Percentiles rank a stretch among this genome's conserved stretches.
Conservation (phyloP, 2,329 filamentous ascomycete species). For the Lasiodiplodia sp. region DNA sequence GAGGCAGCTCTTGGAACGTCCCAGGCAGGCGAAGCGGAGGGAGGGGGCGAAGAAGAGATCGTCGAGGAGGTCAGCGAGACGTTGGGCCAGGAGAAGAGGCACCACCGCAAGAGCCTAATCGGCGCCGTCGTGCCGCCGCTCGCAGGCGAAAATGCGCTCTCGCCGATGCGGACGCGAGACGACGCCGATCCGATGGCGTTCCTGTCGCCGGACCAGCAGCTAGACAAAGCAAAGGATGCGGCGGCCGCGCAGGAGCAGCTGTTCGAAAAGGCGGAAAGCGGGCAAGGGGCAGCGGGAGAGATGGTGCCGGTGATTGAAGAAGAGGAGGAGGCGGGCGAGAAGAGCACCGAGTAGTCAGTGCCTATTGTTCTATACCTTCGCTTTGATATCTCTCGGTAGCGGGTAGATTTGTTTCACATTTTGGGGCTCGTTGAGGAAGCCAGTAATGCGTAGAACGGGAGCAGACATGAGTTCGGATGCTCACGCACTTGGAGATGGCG, state of each 20-base stretch:
- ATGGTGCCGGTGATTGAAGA: conserved; percentile 2
- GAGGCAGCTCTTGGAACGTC: not conserved
- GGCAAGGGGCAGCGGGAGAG: conserved; percentile 8
- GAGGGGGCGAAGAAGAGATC: conserved; percentile 28
- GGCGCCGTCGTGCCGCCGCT: conserved; percentile 37
- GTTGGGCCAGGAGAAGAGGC: conserved; percentile 43
- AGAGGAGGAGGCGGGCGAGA: not conserved
- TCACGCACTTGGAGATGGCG: conserved; percentile 8
- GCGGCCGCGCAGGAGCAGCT: conserved; percentile 6
- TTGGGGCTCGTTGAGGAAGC: not conserved
- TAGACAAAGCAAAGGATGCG: conserved; percentile 9
- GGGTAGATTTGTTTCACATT: not conserved
- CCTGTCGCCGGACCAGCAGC: conserved; percentile 17
- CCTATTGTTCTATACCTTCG: conserved; percentile 1
- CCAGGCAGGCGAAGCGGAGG: not conserved
- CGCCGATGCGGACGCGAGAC: conserved; percentile 38
- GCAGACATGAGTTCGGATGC: not conserved
- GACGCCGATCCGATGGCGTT: conserved; percentile 30
- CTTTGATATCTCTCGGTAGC: not conserved
- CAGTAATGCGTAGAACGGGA: conserved; percentile 24
- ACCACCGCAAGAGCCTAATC: conserved; percentile 54
- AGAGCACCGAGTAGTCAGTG: not conserved
- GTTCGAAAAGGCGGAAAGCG: conserved; percentile 18
- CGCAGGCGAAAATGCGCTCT: conserved; percentile 40
- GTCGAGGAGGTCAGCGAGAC: conserved; percentile 48